Base-by-base conservation (phyloP, 2,329 filamentous ascomycete species). In the Balansia obtecta region DNA sequence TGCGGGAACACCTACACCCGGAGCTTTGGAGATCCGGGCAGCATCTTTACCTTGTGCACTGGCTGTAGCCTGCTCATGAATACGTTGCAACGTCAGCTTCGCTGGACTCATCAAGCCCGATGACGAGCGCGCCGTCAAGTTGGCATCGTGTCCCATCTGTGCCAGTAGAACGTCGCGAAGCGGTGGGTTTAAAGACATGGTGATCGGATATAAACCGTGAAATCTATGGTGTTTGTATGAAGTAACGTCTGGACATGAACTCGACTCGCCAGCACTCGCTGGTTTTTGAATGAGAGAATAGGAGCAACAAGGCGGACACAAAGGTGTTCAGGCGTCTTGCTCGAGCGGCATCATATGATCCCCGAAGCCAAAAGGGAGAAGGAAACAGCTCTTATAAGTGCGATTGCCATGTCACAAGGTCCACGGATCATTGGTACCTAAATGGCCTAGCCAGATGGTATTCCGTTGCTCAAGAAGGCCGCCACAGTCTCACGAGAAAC, bases 71-170 rank as follows among this genome's bases (percentile, higher is more conserved):
- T 83, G 80, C 68, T 79, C 71, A 60, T 76, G 72, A 55, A 83
- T 68, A 73, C 74, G 76, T 71, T 76, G 73, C 61, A 83, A 77
- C 65, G 74, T 83, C 74, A 81, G 77, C 70, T 73, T 70, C 54
- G 79, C 79, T 68, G 72, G 72, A 71, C 74, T 82, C 52, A 71
- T 66, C 59, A 67, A 64, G 52, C 66, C 67, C 51, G 55, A 52
- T 32, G 50, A 48, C 39, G 53, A 41, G 48, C 67, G 60, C 32
- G 64, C 58, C 27, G 58, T 64, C 60, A 59, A 61, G 55, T 56
- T 56, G 50, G 56, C 53, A 40, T 55, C 58, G 32, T 59, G 56
- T 37, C 57, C 58, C 54, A 56, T 52, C 45, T 58, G 46, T 42
- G 56, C 56, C 43, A 58, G 53, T 49, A 57, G 39, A 46, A 59